Conservation (phyloP, 345 rosid species). For the Melaleuca quinquenervia region DNA sequence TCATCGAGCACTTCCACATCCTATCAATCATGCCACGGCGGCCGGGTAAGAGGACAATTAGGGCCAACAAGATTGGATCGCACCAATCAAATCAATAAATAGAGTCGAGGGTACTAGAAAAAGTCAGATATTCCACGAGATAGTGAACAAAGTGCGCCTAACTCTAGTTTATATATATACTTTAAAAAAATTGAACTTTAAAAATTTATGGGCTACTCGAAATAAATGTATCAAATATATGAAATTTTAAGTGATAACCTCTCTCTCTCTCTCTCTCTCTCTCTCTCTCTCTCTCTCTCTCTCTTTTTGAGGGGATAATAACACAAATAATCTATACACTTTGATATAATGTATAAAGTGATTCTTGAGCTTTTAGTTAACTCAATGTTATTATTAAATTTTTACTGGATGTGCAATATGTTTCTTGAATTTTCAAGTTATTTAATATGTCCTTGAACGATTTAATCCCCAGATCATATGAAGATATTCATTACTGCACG, state of each 20-base stretch:
- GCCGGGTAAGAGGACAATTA: neutral
- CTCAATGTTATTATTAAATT: accelerated
- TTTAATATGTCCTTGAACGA: too few relatives aligned
- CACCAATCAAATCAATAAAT: neutral
- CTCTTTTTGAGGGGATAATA: neutral
- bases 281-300: too few relatives aligned
- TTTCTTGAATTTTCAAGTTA: too few relatives aligned
- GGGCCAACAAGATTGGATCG: neutral
- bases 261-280: neutral
- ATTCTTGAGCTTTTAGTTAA: too few relatives aligned
- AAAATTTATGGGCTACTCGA: neutral
- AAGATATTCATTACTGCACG: too few relatives aligned
- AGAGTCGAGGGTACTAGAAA: neutral
- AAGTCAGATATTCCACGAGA: neutral
- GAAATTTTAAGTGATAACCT: neutral
- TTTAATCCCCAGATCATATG: too few relatives aligned
- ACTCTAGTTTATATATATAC: neutral
- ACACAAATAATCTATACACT: too few relatives aligned
- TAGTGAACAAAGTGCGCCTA: neutral
- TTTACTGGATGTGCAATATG: too few relatives aligned
- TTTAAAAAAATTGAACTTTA: neutral
- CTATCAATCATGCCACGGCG: neutral
- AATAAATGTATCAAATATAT: neutral
- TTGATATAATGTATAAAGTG: accelerated
- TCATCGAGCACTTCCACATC: too few relatives aligned